Base-by-base conservation (phyloP, 805 yeast species). In the Isabelozyma heimii region DNA sequence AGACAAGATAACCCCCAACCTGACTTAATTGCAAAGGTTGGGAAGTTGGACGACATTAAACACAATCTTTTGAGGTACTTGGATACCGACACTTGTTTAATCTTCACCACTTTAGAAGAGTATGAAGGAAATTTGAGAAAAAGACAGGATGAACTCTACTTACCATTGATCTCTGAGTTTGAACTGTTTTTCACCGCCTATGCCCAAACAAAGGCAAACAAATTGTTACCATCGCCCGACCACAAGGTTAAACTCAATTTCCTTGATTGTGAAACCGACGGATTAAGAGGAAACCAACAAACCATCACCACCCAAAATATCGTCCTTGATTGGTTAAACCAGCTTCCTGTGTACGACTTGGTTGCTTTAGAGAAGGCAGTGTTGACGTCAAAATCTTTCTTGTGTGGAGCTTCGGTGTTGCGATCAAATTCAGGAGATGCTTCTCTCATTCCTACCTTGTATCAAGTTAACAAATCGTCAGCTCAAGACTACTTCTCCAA, bases 301-400 rank as follows among this genome's bases (percentile, higher is more conserved):
- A 45, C 80, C 0, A 71, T 69, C 15, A 80, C 77, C 43, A 81
- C 89, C 0, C 83, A 76, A 58, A 70, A 65, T 27, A 83, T 84
- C 6, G 97, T 87, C 1, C 63, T 70, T 40, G 73, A 75, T 43
- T 94, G 89, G 84, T 65, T 91, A 57, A 68, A 77, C 52, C 52
- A 76, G 4, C 73, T 95, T 47, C 82, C 84, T 41, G 67, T 78
- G 38, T 91, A 89, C 86, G 87, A 91, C 58, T 72, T 92, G 50
- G 91, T 91, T 5, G 92, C 96, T 1, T 77, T 94, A 53, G 99
- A 94, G 67, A 84, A 89, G 58, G 87, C 96, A n/a, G 87, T 92
- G 4, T 74, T 91, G 43, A 81, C 89, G 1, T 83, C 95, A 3
- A 91, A 91, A 66, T 89, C 97, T 1, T 86, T 94, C 60, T 78